Conservation (phyloP, 176 grass and related monocot species). For the Eleusine coracana region DNA sequence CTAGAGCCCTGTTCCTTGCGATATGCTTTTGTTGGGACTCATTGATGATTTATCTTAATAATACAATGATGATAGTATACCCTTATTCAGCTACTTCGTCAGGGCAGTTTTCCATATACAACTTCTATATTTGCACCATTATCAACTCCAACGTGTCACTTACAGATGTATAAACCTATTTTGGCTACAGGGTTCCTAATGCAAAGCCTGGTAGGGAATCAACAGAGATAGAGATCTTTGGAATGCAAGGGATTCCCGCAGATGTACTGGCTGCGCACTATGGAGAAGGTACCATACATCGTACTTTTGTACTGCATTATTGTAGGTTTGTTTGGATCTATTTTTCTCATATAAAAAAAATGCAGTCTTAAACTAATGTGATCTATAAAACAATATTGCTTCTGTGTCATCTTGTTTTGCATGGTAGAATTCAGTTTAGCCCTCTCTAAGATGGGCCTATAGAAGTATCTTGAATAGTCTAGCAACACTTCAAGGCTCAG, state of each 20-base stretch:
- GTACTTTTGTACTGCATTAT: neutral
- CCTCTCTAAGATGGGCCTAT: neutral
- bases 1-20: neutral
- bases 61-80: neutral
- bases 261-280: slow-evolving; percentile 93
- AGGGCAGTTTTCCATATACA: neutral
- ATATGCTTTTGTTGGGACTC: neutral
- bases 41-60: neutral
- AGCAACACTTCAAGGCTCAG: neutral
- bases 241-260: slow-evolving; percentile 98
- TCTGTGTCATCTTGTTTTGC: neutral
- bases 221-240: slow-evolving; percentile 98
- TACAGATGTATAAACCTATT: neutral
- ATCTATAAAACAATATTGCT: neutral
- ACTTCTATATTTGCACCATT: neutral
- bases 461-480: neutral
- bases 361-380: neutral
- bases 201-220: slow-evolving; percentile 93
- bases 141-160: neutral
- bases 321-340: neutral
- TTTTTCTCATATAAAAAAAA: neutral
- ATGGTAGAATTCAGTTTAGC: neutral
- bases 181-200: slow-evolving; percentile 82
- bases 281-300: slow-evolving; percentile 70
- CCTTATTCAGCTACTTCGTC: neutral